Evolutionary conservation across 352 stramenopile species (phyloP), one percentile per base, ranked within the genome.

Genomic region (Phytopythium mirpurense): DNA sequence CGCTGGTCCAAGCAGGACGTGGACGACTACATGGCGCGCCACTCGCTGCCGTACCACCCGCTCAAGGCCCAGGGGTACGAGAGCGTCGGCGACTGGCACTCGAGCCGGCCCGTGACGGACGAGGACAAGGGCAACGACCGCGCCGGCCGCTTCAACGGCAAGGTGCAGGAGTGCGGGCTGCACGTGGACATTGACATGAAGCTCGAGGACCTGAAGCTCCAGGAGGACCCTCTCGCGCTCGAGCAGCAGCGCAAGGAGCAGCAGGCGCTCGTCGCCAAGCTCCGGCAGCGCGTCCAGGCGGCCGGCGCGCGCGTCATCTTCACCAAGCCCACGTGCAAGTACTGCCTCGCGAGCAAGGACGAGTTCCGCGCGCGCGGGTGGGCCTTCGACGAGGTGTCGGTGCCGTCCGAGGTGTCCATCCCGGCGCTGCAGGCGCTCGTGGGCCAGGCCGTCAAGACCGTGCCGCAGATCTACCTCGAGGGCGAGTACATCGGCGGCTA

Each of bases 61-160:
- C 77, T 95, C 37, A 90, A 93, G 59, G 75, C 70, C 0, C 65
- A 90, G 42, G 83, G 81, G 21, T 95, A 93, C 59, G 79, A 77
- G 35, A 93, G 81, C 27, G 79, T 95, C 26, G 85, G 85, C 23
- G 85, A 95, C 46, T 74, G 72, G 12, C 83, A 95, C 68, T 95
- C 83, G 36, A 93, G 80, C 53, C 81, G 81, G n/a, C 81, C 81
- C 2, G 78, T 95, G 44, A 80, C 78, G 0, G 77, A 72, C 0
- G 74, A 51, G 3, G 77, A 90, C 54, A 59, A 67, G 29, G 73
- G 67, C 27, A 86, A 95, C 56, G 77, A 90, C 48, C 81, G 85
- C 43, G 76, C 78, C 35, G 83, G 79, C 42, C 72, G 85, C 51
- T 95, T 95, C 54, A 80, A 90, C 49, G 81, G 85, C 54, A 78